phyloP scores from a whole-genome alignment of 208 protist genomes.

The Tritrichomonas musculus region DNA sequence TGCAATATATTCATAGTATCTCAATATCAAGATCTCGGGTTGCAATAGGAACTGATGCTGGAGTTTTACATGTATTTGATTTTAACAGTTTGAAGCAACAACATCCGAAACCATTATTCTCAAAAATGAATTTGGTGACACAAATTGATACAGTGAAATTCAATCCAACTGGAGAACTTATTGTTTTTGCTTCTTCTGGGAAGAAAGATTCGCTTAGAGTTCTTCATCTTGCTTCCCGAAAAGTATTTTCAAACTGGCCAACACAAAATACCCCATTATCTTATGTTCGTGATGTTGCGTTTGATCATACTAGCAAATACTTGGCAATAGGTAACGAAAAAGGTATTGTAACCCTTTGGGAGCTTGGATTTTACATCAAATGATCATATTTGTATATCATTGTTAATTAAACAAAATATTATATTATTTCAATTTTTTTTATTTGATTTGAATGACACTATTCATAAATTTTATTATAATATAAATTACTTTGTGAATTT shows the following conservation, averaged over 20 bases:
- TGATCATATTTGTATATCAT: not conserved
- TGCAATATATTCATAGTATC: not conserved
- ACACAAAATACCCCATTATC: not conserved
- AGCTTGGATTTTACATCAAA: not conserved
- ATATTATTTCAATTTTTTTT: too few species aligned
- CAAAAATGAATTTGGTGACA: not conserved
- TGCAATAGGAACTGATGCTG: not conserved
- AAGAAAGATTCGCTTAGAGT: not conserved
- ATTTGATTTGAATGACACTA: too few species aligned
- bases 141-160: not conserved
- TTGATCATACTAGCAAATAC: not conserved
- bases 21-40: not conserved
- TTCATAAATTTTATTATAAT: too few species aligned
- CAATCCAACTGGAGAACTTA: constrained; percentile 22
- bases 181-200: not conserved
- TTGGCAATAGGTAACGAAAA: not conserved
- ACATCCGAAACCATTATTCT: not conserved
- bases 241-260: constrained; percentile 26
- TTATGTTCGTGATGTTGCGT: not conserved
- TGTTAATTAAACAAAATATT: not conserved
- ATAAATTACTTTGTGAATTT: too few species aligned
- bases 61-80: not conserved
- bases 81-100: not conserved
- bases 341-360: not conserved
- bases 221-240: not conserved